These are phyloP conservation scores for Chenopodium berlandieri DNA, from an alignment of 148 eudicot genomes.

Conservation along the genomic window DNA sequence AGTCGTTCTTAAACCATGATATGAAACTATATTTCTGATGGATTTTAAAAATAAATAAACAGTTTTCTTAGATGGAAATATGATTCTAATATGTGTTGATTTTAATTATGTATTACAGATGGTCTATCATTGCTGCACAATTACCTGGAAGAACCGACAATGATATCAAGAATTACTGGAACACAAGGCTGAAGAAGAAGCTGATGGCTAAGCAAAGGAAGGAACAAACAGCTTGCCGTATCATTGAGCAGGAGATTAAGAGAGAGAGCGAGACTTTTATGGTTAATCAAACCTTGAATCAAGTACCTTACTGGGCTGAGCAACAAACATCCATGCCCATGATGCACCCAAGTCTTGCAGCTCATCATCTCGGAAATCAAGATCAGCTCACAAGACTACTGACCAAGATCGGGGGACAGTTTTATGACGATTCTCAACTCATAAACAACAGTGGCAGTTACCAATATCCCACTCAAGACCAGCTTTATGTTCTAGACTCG, in stretches of 20 bases:
- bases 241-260: conserved; percentile 44
- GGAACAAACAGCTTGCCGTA: conserved; percentile 38
- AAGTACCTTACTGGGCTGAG: conserved; percentile 35
- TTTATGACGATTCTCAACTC: conserved; percentile 26
- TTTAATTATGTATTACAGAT: conserved; percentile 33
- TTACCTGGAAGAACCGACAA: conserved; percentile 69
- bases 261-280: conserved; percentile 31
- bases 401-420: conserved; percentile 28
- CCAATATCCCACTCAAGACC: conserved; percentile 28
- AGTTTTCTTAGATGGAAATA: too few relatives aligned
- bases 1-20: too few relatives aligned
- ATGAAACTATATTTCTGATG: too few relatives aligned
- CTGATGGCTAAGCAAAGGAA: conserved; percentile 52
- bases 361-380: conserved; percentile 16
- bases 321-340: conserved; percentile 19
- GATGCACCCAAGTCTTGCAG: conserved; percentile 13
- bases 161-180: conserved; percentile 72
- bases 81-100: neutral
- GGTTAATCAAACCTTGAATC: conserved; percentile 30
- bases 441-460: conserved; percentile 8
- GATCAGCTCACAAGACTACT: conserved; percentile 27
- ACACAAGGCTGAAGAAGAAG: conserved; percentile 69
- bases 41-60: too few relatives aligned
- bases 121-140: conserved; percentile 78
- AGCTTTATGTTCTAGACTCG: conserved; percentile 23